Base-by-base conservation (phyloP, 257 asterid genomes). In the Fraxinus anomala region DNA sequence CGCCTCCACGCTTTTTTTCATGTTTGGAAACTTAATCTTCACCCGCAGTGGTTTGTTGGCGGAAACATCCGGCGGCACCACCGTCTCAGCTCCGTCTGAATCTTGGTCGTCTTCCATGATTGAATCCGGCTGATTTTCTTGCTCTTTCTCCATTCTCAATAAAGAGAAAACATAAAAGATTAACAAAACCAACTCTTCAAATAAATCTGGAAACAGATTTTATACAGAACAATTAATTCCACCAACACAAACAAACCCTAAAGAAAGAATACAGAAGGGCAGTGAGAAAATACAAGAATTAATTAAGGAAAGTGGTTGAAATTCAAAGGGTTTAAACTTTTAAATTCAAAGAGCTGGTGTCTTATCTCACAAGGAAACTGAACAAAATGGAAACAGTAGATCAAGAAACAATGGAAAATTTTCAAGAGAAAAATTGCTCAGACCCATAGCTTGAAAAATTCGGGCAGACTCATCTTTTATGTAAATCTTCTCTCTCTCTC, bases 221-320 rank as follows among this genome's bases (percentile, higher is more conserved):
- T 7, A 26, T 19, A 17, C 23, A 54, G 65, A 54, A n/a, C 56
- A 26, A 70, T 70, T 21, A 39, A 70, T 39, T 70, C 73, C 17
- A 42, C 19, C 59, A 40, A 49, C 21, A 14, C 14, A 44, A 7
- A 10, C 63, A 81, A 81, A 78, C 75, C 87, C 87, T 84, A 78
- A 11, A 75, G 83, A 78, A 6, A 75, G 81, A 84, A 81, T 77
- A 34, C 83, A 63, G 77, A 79, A 73, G 73, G 81, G 47, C 81
- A 70, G 44, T 14, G 63, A 51, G 28, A 39, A 68, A 56, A 26
- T 34, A 76, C 37, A 39, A 23, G 70, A 74, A 78, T 36, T 82
- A 71, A 74, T 49, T 78, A 70, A 36, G 86, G 84, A 74, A 85
- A 80, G 73, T 76, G 6, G 23, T 73, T 68, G 14, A 72, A 31